These are phyloP conservation scores for Aegilops speltoides DNA, from an alignment of 176 grass and related monocot genomes.

Conservation along the genomic window DNA sequence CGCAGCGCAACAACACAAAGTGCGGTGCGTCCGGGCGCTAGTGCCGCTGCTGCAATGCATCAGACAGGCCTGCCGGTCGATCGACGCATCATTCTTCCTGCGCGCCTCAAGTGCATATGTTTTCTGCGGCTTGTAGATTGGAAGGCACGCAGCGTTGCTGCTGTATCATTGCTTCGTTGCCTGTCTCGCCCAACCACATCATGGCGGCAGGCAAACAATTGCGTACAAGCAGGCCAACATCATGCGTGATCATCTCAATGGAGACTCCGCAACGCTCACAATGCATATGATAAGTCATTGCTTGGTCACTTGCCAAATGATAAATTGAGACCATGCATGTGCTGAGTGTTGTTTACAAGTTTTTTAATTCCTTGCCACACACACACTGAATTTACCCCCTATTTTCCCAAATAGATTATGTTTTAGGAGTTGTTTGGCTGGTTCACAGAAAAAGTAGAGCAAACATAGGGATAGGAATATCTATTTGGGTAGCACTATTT, in stretches of 20 bases:
- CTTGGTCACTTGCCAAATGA: neutral
- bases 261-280: neutral
- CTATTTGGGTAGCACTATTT: no score
- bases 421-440: no score
- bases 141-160: conserved; percentile 7
- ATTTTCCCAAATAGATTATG: no score
- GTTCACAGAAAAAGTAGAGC: no score
- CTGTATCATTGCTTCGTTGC: neutral
- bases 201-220: neutral
- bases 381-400: no score
- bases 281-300: neutral
- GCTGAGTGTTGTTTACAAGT: no score
- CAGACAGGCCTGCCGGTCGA: neutral
- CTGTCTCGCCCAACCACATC: conserved; percentile 26
- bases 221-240: conserved; percentile 50
- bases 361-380: no score
- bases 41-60: neutral
- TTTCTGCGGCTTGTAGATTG: neutral
- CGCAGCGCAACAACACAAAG: neutral
- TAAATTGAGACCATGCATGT: neutral
- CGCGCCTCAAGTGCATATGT: no score
- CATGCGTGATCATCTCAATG: conserved; percentile 6
- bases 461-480: no score
- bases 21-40: no score
- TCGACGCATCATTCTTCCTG: neutral